A percentile compares a stretch with the other conserved stretches of the same genome.
phyloP scores from a whole-genome alignment of 805 yeast genomes.

The Zygoascus tannicola region DNA sequence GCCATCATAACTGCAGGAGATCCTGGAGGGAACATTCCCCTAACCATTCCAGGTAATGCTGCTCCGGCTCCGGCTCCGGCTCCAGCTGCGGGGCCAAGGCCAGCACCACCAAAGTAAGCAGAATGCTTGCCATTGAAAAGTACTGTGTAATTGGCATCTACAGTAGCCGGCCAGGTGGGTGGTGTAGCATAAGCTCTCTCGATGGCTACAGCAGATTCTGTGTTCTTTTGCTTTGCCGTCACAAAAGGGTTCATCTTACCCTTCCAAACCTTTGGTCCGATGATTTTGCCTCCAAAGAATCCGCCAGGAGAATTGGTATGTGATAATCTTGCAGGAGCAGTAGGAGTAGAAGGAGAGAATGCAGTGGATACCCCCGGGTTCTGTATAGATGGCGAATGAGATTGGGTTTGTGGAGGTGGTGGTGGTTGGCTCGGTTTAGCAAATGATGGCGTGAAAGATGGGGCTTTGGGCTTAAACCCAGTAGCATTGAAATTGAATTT shows the following conservation, averaged over 20 bases:
- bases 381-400: constrained; percentile 21
- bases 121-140: constrained; percentile 34
- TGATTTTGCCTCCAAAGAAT: constrained; percentile 36
- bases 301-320: constrained; percentile 15
- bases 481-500: constrained; percentile 50
- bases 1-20: constrained; percentile 14
- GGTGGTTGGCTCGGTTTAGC: constrained; percentile 10
- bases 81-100: neutral
- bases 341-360: constrained; percentile 15
- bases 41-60: constrained; percentile 10
- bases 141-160: constrained; percentile 41
- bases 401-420: constrained; percentile 19
- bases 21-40: constrained; percentile 3
- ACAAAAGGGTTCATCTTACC: constrained; percentile 46
- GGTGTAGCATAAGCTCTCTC: constrained; percentile 64
- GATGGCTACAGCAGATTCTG: constrained; percentile 21
- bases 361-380: constrained; percentile 9
- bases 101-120: neutral
- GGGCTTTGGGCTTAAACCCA: constrained; percentile 59
- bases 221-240: constrained; percentile 31
- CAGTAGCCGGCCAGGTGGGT: constrained; percentile 66
- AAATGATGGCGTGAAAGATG: constrained; percentile 36
- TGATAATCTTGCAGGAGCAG: constrained; percentile 4
- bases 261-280: constrained; percentile 23
- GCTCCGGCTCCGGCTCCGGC: too few species aligned